Evolutionary conservation across 1,284 basidiomycete species (phyloP).

Genomic region (Waitea zeae): DNA sequence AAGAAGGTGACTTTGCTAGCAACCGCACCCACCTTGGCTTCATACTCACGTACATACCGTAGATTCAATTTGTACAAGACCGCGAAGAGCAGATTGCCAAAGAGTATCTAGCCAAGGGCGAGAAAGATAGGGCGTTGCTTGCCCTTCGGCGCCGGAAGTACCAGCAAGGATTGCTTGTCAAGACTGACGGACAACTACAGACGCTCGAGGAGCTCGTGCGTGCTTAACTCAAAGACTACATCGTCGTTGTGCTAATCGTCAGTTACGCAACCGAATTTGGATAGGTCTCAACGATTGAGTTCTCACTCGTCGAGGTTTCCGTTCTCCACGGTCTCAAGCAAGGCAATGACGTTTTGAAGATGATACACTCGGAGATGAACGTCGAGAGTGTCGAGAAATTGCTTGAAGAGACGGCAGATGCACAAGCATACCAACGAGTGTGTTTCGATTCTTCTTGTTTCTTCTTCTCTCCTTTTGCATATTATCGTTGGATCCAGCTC

Average conservation of each 20-base stretch:
- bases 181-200: conserved; percentile 84
- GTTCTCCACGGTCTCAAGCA: conserved; percentile 87
- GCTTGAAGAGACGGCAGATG: conserved; percentile 85
- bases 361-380: conserved; percentile 90
- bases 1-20: conserved; percentile 45
- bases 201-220: conserved; percentile 81
- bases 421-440: conserved; percentile 81
- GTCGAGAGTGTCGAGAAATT: conserved; percentile 86
- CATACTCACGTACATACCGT: conserved; percentile 28
- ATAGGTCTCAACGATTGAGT: conserved; percentile 91
- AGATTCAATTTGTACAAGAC: conserved; percentile 82
- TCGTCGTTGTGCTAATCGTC: background rate
- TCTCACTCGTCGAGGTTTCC: conserved; percentile 85
- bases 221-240: conserved; percentile 4
- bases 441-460: conserved; percentile 11
- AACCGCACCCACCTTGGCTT: background rate
- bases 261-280: too few relatives aligned
- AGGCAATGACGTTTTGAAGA: conserved; percentile 83
- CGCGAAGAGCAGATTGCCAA: conserved; percentile 84
- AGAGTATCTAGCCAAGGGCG: conserved; percentile 61
- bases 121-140: conserved; percentile 76
- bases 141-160: conserved; percentile 86
- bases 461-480: background rate
- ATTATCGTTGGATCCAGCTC: background rate
- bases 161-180: conserved; percentile 74